Base-by-base conservation (phyloP, 2,329 filamentous ascomycete genomes). In the Blumeriella jaapii region DNA sequence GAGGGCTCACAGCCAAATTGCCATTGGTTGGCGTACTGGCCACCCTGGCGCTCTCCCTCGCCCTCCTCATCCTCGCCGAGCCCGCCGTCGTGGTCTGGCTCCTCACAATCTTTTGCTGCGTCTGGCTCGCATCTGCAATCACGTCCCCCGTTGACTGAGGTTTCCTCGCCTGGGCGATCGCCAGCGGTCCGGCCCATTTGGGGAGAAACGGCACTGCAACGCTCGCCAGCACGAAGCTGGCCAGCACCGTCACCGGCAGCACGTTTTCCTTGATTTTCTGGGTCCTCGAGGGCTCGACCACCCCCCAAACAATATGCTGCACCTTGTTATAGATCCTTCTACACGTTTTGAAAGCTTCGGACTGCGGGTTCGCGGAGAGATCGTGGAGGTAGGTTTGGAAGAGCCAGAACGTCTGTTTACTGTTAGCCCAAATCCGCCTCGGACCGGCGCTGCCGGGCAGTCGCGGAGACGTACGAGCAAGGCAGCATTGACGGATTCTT, bases 361-460 rank as follows among this genome's bases (percentile, higher is more conserved):
- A 78, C 55, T 81, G 78, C 2, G 83, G 83, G 39, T 80, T 82
- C 26, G 52, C 69, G 36, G 81, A 72, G 43, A 91, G 73, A 56
- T 91, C 84, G 64, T 83, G 79, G 18, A 91, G 72, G 55, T 91
- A 87, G 4, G 82, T 89, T 61, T 91, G 83, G 59, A 91, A 86
- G 33, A 91, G 70, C 83, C 83, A 91, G 59, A 91, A 91, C 22
- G 83, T 89, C 83, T 91, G 31, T 37, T 12, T 34, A 29, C 14
- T 20, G 32, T 49, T 37, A 52, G 45, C 40, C 45, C 34, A 34
- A 30, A 15, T n/a, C 7, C 11, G 8, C 28, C 23, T 34, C 14
- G 10, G n/a, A 15, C 26, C 36, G 20, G 25, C 11, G 19, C 31
- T 36, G 19, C 27, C 22, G 22, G 10, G 7, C 3, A 4, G 12